Conservation (phyloP, 768 basidiomycete species). For the Podaxis sp. region DNA sequence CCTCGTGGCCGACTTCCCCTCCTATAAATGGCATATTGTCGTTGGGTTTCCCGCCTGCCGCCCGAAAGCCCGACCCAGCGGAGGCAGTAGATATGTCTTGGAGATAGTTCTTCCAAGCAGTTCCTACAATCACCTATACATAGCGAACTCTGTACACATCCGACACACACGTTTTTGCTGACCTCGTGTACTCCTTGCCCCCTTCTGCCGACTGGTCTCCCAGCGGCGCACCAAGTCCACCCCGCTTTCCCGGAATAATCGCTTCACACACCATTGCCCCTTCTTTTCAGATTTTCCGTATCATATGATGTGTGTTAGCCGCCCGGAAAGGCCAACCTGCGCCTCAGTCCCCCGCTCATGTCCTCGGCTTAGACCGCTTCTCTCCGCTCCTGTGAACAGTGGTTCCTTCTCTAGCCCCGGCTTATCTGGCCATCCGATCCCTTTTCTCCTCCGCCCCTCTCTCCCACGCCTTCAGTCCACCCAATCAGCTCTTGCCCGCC, state of each 20-base stretch:
- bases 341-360: constrained; percentile 6
- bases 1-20: constrained; percentile 6
- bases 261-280: not conserved
- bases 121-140: not conserved
- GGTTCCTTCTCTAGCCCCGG: not conserved
- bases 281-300: not conserved
- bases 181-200: not conserved
- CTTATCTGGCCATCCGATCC: not conserved
- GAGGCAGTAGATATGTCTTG: not conserved
- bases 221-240: constrained; percentile 7
- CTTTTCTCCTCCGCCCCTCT: not conserved
- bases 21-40: not conserved
- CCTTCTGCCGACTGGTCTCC: not conserved
- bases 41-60: not conserved
- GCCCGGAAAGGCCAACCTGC: not conserved
- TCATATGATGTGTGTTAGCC: constrained; percentile 8
- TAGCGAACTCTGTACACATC: too few species aligned
- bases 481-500: not conserved
- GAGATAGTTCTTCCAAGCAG: not conserved
- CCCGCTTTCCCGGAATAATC: constrained; percentile 8
- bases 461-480: not conserved
- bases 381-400: not conserved
- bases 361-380: constrained; percentile 6
- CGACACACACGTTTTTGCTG: too few species aligned
- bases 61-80: not conserved